A percentile compares a stretch with the other conserved stretches of the same genome.
phyloP scores from a whole-genome alignment of 225 moss, liverwort and hornwort species.

The Lunularia cruciata region DNA sequence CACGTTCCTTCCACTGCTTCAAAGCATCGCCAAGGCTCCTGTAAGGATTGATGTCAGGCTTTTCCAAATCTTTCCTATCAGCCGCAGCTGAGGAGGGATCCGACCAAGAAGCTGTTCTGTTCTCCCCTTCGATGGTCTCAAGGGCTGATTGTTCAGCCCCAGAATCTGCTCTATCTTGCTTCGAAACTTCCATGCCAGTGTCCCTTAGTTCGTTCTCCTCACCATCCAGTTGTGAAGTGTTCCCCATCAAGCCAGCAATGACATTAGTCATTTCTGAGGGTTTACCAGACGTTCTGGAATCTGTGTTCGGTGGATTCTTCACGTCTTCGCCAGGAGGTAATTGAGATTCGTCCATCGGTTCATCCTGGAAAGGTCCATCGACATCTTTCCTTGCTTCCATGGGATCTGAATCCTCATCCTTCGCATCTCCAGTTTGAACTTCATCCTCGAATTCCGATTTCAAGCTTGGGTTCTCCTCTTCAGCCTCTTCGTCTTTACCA shows the following conservation, averaged over 20 bases:
- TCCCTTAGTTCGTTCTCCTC: slow-evolving; percentile 55
- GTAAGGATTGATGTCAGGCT: slow-evolving; percentile 67
- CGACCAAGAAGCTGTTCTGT: slow-evolving; percentile 43
- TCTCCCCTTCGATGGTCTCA: slow-evolving; percentile 54
- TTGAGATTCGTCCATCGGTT: slow-evolving; percentile 43
- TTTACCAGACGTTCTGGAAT: slow-evolving; percentile 66
- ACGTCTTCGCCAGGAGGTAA: slow-evolving; percentile 46
- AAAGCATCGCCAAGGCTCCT: slow-evolving; percentile 85
- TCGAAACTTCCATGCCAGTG: slow-evolving; percentile 54
- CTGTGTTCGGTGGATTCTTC: slow-evolving; percentile 46
- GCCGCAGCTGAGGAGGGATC: slow-evolving; percentile 38
- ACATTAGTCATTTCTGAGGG: slow-evolving; percentile 56
- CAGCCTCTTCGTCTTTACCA: slow-evolving; percentile 15
- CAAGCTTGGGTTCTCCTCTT: slow-evolving; percentile 3
- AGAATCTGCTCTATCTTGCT: slow-evolving; percentile 43
- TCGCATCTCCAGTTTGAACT: slow-evolving; percentile 10
- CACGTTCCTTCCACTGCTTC: slow-evolving; percentile 91
- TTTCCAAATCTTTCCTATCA: slow-evolving; percentile 44
- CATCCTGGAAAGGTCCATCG: slow-evolving; percentile 51
- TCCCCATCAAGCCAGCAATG: slow-evolving; percentile 59
- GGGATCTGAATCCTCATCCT: slow-evolving; percentile 26
- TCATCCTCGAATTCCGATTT: not conserved
- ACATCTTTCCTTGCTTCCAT: slow-evolving; percentile 46
- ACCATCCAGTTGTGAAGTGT: slow-evolving; percentile 45
- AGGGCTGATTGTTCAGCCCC: slow-evolving; percentile 54